phyloP scores from a whole-genome alignment of 176 grass and related monocot species.

The Poa annua region DNA sequence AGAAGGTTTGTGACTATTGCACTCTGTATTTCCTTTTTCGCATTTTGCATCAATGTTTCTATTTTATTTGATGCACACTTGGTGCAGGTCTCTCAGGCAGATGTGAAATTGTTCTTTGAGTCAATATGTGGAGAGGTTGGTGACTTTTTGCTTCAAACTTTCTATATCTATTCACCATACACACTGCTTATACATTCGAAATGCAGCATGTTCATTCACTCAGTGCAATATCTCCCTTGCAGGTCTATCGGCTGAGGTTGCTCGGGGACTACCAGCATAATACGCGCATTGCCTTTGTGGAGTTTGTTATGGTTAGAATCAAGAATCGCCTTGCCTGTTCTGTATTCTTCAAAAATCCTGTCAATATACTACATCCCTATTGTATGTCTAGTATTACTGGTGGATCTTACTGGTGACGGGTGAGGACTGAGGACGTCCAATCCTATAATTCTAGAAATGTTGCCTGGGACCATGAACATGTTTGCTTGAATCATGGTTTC shows the following conservation, averaged over 20 bases:
- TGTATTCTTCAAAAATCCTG: slow-evolving; percentile 4
- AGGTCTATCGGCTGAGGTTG: slow-evolving; percentile 94
- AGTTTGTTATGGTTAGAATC: slow-evolving; percentile 91
- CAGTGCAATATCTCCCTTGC: slow-evolving; percentile 34
- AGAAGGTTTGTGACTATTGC: slow-evolving; percentile 71
- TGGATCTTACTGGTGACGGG: not conserved
- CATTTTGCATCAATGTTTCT: slow-evolving; percentile 16
- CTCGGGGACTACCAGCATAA: slow-evolving; percentile 99
- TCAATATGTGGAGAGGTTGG: slow-evolving; percentile 97
- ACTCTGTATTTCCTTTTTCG: not conserved
- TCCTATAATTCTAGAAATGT: slow-evolving; percentile 19
- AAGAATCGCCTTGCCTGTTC: not conserved
- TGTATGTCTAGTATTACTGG: slow-evolving; percentile 18
- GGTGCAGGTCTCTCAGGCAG: slow-evolving; percentile 89
- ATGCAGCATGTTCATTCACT: slow-evolving; percentile 36
- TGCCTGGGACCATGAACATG: not conserved
- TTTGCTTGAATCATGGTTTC: slow-evolving; percentile 23
- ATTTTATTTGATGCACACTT: slow-evolving; percentile 42
- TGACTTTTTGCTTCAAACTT: slow-evolving; percentile 36
- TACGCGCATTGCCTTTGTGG: slow-evolving; percentile 96
- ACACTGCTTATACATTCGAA: not conserved
- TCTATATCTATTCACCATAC: not conserved
- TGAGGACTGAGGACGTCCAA: not conserved
- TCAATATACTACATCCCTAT: not conserved
- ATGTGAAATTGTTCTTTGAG: slow-evolving; percentile 98